These are phyloP conservation scores for Saccharomyces hybrid DNA, from an alignment of 1,139 yeast genomes.

Conservation along the genomic window DNA sequence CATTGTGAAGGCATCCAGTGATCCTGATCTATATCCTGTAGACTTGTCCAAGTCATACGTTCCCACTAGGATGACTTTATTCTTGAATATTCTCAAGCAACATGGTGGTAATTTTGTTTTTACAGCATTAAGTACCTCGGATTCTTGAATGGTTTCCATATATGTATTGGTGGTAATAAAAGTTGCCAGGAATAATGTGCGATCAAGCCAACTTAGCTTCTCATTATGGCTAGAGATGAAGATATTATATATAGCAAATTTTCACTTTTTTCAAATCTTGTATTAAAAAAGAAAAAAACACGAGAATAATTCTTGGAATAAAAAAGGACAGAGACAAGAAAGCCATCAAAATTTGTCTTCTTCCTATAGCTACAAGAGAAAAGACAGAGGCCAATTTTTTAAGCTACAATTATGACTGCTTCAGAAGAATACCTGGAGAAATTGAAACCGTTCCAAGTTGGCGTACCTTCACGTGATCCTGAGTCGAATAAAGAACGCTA, in stretches of 20 bases:
- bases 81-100: constrained; percentile 52
- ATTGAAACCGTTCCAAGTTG: constrained; percentile 27
- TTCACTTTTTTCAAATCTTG: neutral
- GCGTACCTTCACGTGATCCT: constrained; percentile 19
- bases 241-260: neutral
- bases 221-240: too few relatives aligned
- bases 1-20: constrained; percentile 53
- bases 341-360: neutral
- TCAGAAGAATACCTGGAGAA: constrained; percentile 25
- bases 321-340: neutral
- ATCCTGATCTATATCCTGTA: constrained; percentile 57
- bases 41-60: constrained; percentile 67
- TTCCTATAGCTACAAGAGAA: neutral
- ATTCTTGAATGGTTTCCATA: constrained; percentile 10
- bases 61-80: constrained; percentile 52
- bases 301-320: neutral
- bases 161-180: neutral
- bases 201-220: neutral
- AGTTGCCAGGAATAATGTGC: too few relatives aligned
- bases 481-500: constrained; percentile 36
- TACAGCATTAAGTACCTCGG: constrained; percentile 15
- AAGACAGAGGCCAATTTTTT: neutral
- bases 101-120: constrained; percentile 72
- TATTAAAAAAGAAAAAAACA: neutral
- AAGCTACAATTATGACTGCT: constrained; percentile 10